Conservation (phyloP, 1,139 yeast genomes). For the Blastobotrys petasosporus region DNA sequence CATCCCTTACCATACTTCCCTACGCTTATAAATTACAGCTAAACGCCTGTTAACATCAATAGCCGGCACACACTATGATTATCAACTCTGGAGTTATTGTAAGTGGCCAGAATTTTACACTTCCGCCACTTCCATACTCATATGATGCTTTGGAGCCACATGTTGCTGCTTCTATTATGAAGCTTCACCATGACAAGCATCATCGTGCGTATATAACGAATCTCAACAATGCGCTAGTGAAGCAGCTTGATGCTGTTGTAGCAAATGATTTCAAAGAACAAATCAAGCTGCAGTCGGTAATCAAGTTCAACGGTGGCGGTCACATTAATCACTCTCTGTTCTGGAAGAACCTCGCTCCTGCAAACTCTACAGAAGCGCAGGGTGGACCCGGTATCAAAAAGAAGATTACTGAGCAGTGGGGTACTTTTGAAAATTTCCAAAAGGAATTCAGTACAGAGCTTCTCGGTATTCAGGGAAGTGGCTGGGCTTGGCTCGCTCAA, state of each 20-base stretch:
- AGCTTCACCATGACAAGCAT: slow-evolving; percentile 78
- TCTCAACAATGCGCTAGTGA: slow-evolving; percentile 72
- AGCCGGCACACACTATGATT: neutral
- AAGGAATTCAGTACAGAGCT: slow-evolving; percentile 38
- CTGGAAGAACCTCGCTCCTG: slow-evolving; percentile 87
- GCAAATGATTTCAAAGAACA: slow-evolving; percentile 61
- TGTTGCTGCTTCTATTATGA: slow-evolving; percentile 82
- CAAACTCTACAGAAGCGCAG: slow-evolving; percentile 41
- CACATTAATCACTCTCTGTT: slow-evolving; percentile 75
- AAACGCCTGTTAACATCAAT: neutral
- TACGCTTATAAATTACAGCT: neutral
- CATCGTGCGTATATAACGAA: slow-evolving; percentile 90
- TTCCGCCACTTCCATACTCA: slow-evolving; percentile 16
- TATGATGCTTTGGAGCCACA: slow-evolving; percentile 63
- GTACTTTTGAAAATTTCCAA: slow-evolving; percentile 40
- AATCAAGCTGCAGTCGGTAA: slow-evolving; percentile 61
- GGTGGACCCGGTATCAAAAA: slow-evolving; percentile 48
- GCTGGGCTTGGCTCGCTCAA: slow-evolving; percentile 47
- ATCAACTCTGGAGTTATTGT: neutral
- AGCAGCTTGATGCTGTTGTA: slow-evolving; percentile 59
- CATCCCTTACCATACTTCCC: too few relatives aligned
- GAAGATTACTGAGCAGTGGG: slow-evolving; percentile 38
- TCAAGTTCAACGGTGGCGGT: slow-evolving; percentile 94
- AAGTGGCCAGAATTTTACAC: slow-evolving; percentile 7
- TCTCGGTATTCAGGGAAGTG: slow-evolving; percentile 45